phyloP scores from a whole-genome alignment of 179 eudicot genomes.

The Sideroxylon spinosum region DNA sequence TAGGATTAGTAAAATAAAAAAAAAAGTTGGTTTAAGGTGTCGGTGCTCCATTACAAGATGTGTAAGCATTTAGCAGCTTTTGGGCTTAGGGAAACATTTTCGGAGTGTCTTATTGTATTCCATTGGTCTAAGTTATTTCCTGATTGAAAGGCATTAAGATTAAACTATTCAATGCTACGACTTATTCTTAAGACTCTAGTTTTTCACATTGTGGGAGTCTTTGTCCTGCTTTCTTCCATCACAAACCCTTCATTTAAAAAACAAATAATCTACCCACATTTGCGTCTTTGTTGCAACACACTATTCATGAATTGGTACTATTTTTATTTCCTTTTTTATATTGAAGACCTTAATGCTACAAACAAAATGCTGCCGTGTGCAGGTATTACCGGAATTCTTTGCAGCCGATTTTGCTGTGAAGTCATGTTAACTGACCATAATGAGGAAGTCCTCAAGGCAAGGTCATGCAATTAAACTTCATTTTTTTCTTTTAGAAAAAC shows the following conservation, averaged over 20 bases:
- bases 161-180: neutral
- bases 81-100: neutral
- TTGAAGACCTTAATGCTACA: neutral
- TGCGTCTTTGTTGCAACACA: neutral
- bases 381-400: slow-evolving; percentile 86
- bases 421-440: slow-evolving; percentile 81
- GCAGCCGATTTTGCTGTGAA: slow-evolving; percentile 70
- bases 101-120: neutral
- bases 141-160: neutral
- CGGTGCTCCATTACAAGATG: neutral
- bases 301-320: neutral
- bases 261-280: neutral
- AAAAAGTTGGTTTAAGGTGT: neutral
- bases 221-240: neutral
- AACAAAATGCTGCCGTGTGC: slow-evolving; percentile 11
- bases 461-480: slow-evolving; percentile 24
- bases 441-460: slow-evolving; percentile 90
- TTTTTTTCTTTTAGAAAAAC: neutral
- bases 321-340: too few species aligned
- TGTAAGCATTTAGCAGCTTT: neutral
- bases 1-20: neutral
- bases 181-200: neutral
- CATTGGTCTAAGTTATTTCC: neutral
- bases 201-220: slow-evolving; percentile 7
- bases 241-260: neutral